Conservation (phyloP, 257 asterid species). For the Plantago major region DNA sequence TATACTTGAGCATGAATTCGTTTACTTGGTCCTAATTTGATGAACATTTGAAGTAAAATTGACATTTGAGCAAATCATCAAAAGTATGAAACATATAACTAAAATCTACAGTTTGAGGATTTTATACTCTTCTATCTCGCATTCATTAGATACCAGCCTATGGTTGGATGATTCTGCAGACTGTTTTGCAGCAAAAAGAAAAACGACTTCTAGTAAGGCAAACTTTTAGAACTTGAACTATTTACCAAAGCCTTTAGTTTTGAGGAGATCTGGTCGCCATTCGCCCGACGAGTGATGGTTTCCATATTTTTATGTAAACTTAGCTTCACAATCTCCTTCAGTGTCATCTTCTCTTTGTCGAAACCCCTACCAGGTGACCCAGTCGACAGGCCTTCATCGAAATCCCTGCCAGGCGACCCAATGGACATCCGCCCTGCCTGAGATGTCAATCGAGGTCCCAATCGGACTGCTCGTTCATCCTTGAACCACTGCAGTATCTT, state of each 20-base stretch:
- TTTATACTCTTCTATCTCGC: too few species aligned
- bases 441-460: slow-evolving; percentile 86
- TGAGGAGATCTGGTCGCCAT: slow-evolving; percentile 41
- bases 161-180: too few species aligned
- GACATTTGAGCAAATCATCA: too few species aligned
- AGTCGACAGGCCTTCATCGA: slow-evolving; percentile 18
- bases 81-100: too few species aligned
- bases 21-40: too few species aligned
- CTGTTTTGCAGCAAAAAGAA: too few species aligned
- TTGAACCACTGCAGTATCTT: slow-evolving; percentile 89
- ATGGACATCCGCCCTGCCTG: slow-evolving; percentile 41
- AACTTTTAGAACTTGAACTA: slow-evolving; percentile 84
- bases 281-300: slow-evolving; percentile 70
- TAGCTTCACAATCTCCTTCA: slow-evolving; percentile 73
- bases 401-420: slow-evolving; percentile 44
- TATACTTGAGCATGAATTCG: too few species aligned
- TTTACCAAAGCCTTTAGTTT: slow-evolving; percentile 54
- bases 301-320: slow-evolving; percentile 76
- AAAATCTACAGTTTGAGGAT: too few species aligned
- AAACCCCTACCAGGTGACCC: slow-evolving; percentile 44
- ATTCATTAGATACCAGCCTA: too few species aligned
- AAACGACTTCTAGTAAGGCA: slow-evolving; percentile 44
- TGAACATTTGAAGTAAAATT: too few species aligned
- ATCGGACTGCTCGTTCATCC: slow-evolving; percentile 55
- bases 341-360: slow-evolving; percentile 54